A percentile compares a stretch with the other conserved stretches of the same genome.
These are phyloP conservation scores for Aspergillus calidoustus DNA, from an alignment of 2,329 filamentous ascomycete species.

Conservation along the genomic window DNA sequence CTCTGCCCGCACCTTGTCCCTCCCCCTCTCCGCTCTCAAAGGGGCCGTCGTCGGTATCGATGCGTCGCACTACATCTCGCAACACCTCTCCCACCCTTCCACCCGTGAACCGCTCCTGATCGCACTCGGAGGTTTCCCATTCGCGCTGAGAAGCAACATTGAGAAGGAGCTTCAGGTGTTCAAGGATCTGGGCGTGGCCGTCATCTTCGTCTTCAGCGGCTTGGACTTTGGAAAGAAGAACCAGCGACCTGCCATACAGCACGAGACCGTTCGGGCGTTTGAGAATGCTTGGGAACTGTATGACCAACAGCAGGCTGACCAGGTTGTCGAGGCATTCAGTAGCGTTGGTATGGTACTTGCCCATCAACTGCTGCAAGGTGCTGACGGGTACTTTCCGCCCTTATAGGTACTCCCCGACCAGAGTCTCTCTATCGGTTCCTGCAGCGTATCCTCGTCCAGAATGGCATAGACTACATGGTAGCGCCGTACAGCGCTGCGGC, in stretches of 20 bases:
- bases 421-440: slow-evolving; percentile 77
- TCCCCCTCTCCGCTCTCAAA: slow-evolving; percentile 71
- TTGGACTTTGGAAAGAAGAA: slow-evolving; percentile 78
- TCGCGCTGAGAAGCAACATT: slow-evolving; percentile 75
- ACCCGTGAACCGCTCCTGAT: slow-evolving; percentile 86
- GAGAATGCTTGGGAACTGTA: slow-evolving; percentile 87
- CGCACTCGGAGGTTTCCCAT: slow-evolving; percentile 85
- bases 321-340: slow-evolving; percentile 86
- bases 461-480: slow-evolving; percentile 75
- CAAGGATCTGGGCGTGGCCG: slow-evolving; percentile 70
- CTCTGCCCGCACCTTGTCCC: slow-evolving; percentile 57
- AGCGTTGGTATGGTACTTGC: slow-evolving; percentile 64
- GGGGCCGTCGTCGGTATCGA: slow-evolving; percentile 81
- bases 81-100: slow-evolving; percentile 71
- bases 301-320: slow-evolving; percentile 75
- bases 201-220: slow-evolving; percentile 91
- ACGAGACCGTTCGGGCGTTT: slow-evolving; percentile 70
- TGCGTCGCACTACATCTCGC: slow-evolving; percentile 84
- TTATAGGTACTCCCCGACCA: slow-evolving; percentile 69
- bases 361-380: slow-evolving; percentile 24
- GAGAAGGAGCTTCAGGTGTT: slow-evolving; percentile 76
- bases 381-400: slow-evolving; percentile 31
- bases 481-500: slow-evolving; percentile 87
- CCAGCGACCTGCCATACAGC: slow-evolving; percentile 62
- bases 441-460: slow-evolving; percentile 71